Evolutionary conservation across 805 yeast genomes (phyloP).

Genomic region (Vanderwaltozyma verrucispora): DNA sequence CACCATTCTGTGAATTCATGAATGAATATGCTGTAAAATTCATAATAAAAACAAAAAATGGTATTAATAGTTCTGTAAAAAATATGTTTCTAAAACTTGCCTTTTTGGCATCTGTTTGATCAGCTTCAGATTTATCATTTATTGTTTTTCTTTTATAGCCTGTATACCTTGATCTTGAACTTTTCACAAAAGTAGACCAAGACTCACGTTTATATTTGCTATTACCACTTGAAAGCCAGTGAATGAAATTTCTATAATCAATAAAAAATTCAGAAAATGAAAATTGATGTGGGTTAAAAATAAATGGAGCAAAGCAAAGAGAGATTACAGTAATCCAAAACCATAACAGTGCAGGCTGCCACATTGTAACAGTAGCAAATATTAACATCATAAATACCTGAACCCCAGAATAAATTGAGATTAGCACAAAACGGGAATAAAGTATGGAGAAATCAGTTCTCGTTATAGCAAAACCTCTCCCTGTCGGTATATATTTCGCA

Average conservation of each 20-base stretch:
- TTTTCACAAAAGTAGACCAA: constrained; percentile 69
- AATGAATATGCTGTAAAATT: constrained; percentile 66
- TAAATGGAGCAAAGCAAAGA: constrained; percentile 57
- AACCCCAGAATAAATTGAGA: constrained; percentile 72
- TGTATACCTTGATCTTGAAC: constrained; percentile 77
- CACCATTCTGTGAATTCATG: constrained; percentile 84
- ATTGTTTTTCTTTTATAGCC: constrained; percentile 75
- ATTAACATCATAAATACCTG: constrained; percentile 57
- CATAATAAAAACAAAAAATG: constrained; percentile 57
- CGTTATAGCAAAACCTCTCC: constrained; percentile 87
- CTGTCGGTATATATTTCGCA: constrained; percentile 85
- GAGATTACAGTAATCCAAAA: constrained; percentile 66
- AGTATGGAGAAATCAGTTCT: constrained; percentile 62
- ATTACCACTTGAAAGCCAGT: constrained; percentile 82
- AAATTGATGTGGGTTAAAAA: constrained; percentile 72
- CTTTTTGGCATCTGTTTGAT: constrained; percentile 54
- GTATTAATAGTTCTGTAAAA: constrained; percentile 71
- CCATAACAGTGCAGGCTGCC: constrained; percentile 66
- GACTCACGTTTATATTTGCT: constrained; percentile 54
- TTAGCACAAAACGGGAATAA: constrained; percentile 65
- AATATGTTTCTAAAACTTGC: constrained; percentile 71
- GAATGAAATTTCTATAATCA: constrained; percentile 50
- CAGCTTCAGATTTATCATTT: constrained; percentile 56
- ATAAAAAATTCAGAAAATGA: constrained; percentile 57
- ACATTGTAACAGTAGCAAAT: constrained; percentile 71